Evolutionary conservation across 108 stramenopile genomes (phyloP).

Genomic region (Cyclotella cryptica): DNA sequence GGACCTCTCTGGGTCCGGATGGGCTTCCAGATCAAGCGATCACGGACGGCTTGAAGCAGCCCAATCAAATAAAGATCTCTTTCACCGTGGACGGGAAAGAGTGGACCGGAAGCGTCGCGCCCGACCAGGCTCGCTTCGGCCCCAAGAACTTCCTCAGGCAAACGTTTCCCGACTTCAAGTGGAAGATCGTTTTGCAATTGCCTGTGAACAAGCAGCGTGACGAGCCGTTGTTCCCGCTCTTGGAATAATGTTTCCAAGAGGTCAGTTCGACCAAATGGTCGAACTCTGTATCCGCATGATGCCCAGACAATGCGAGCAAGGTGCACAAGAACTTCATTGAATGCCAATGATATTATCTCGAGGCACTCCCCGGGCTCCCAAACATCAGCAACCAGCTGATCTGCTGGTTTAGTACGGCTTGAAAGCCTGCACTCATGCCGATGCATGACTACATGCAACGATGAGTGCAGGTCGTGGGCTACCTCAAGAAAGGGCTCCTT

Average conservation of each 20-base stretch:
- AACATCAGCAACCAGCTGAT: slow-evolving; percentile 1
- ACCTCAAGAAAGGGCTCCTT: not conserved
- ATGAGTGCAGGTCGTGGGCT: not conserved
- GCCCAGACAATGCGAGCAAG: not conserved
- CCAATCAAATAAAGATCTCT: not conserved
- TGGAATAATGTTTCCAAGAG: not conserved
- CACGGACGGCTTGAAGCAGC: not conserved
- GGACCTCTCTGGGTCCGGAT: not conserved
- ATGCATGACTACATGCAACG: not conserved
- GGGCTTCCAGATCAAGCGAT: not conserved
- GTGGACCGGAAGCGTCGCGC: not conserved
- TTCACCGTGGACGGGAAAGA: not conserved
- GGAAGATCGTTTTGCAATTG: not conserved
- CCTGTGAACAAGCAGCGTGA: not conserved
- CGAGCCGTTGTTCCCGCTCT: not conserved
- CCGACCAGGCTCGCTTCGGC: not conserved
- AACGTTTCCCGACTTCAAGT: not conserved
- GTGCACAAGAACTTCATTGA: not conserved
- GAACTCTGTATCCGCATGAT: not conserved
- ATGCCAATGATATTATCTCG: not conserved
- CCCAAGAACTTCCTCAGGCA: not conserved
- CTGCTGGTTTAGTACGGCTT: not conserved
- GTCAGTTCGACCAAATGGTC: not conserved
- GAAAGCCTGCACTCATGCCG: not conserved
- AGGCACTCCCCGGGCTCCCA: slow-evolving; percentile 7